Evolutionary conservation across 306 rosid genomes (phyloP).

Genomic region (Quillaja saponaria): DNA sequence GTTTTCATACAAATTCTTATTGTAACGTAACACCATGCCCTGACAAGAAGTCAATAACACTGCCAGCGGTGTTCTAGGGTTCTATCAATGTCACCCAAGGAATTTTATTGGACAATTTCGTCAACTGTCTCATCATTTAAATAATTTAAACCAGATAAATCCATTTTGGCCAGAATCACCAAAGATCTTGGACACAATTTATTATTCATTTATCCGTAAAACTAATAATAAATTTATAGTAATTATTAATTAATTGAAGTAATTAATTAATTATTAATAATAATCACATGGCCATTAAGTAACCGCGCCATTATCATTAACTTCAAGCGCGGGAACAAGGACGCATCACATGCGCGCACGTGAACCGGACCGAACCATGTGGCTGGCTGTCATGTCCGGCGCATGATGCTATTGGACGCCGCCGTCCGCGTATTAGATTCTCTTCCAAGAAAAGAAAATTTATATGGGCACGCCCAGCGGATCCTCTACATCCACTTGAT

Average conservation of each 20-base stretch:
- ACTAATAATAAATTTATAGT: neutral
- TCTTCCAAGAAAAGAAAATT: too few relatives aligned
- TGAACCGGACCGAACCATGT: slow-evolving; percentile 59
- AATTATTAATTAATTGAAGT: neutral
- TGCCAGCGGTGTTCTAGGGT: slow-evolving; percentile 7
- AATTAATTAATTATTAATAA: too few relatives aligned
- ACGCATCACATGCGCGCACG: slow-evolving; percentile 63
- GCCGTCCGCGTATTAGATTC: too few relatives aligned
- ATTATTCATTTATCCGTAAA: neutral
- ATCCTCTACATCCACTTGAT: too few relatives aligned
- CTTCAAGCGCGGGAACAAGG: slow-evolving; percentile 34
- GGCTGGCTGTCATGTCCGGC: slow-evolving; percentile 54
- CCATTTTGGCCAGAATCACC: slow-evolving; percentile 3
- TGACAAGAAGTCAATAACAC: neutral
- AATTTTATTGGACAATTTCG: neutral
- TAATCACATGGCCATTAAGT: slow-evolving; percentile 48
- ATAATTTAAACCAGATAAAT: too few relatives aligned
- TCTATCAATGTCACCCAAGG: neutral
- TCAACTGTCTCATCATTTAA: too few relatives aligned
- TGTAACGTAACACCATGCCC: too few relatives aligned
- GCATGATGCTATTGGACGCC: slow-evolving; percentile 12
- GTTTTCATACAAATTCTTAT: too few relatives aligned
- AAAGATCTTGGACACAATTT: slow-evolving; percentile 9
- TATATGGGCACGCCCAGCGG: neutral
- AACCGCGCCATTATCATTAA: slow-evolving; percentile 39